Conservation (phyloP, 805 yeast species). For the Yarrowia porcina region DNA sequence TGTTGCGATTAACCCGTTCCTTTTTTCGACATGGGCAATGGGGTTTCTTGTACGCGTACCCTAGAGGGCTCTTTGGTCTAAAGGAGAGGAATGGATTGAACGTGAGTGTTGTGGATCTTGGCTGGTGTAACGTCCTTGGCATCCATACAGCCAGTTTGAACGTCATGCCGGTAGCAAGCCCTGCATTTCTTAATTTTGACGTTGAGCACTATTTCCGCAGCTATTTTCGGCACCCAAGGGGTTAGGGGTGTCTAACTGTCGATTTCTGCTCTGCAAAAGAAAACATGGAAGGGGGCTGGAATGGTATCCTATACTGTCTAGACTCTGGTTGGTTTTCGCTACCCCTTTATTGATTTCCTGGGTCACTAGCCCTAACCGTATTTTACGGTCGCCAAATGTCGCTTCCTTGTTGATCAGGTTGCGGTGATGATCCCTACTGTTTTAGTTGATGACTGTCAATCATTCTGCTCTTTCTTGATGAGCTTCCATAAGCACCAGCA, state of each 20-base stretch:
- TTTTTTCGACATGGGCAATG: not conserved
- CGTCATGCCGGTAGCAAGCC: not conserved
- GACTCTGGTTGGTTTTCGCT: no score
- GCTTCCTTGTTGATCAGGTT: not conserved
- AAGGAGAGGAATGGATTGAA: not conserved
- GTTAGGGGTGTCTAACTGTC: not conserved
- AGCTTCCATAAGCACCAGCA: no score
- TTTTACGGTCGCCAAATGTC: no score
- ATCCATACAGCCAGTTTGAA: not conserved
- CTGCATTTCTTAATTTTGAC: slow-evolving; percentile 13
- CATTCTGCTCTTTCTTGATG: not conserved
- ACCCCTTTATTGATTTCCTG: no score
- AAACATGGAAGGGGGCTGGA: not conserved
- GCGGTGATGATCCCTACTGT: not conserved
- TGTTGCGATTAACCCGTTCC: not conserved
- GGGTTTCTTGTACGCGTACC: not conserved
- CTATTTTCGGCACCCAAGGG: not conserved
- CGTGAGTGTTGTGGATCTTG: not conserved
- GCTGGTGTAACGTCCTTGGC: not conserved
- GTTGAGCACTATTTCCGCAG: not conserved
- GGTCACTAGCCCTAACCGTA: no score
- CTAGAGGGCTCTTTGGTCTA: not conserved
- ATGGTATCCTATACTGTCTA: not conserved
- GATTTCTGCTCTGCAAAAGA: not conserved
- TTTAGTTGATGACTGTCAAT: not conserved